Evolutionary conservation across 768 basidiomycete species (phyloP), one percentile per base, ranked within the genome.

Genomic region (Serpula lacrymans): DNA sequence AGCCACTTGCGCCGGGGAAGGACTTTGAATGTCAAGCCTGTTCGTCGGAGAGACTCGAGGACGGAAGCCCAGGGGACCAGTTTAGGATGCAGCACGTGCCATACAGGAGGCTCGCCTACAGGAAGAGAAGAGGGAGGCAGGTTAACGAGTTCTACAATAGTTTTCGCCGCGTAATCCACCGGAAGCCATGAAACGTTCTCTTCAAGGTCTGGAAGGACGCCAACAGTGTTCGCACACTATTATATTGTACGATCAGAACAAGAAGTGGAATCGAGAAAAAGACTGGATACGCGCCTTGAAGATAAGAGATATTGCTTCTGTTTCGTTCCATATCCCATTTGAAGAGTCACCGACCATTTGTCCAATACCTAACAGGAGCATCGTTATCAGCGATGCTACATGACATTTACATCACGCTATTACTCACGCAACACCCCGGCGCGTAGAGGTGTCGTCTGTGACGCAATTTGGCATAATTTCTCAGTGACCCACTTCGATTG

Each of bases 301-400:
- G 22, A 60, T 42, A 28, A 60, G 53, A 2, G 56, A 58, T 9
- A 58, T 45, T 3, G 48, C 59, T 60, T 67, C 77, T 1, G 75
- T 77, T 46, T 75, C 70, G 54, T 75, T 77, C 75, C 74, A 77
- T 4, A 74, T 66, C 6, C 73, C 75, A 30, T 67, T 63, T 28
- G 31, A 42, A 17, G 72, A 67, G 44, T 78, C 75, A 1, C 76
- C 76, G 2, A 73, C 75, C 60, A 78, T 68, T 46, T 78, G 77
- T 3, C 77, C 75, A n/a, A 78, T 74, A 11, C 76, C 57, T 43
- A 74, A 42, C 1, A 70, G 63, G 12, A 62, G n/a, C 65, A 14
- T 65, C 62, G 11, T 47, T 1, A 67, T 47, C 0, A 50, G 48
- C 2, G 50, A 55, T 8, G 46, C 40, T 33, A 12, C 12, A 17